phyloP scores from a whole-genome alignment of 2,329 filamentous ascomycete genomes.

The Neonectria faginata region DNA sequence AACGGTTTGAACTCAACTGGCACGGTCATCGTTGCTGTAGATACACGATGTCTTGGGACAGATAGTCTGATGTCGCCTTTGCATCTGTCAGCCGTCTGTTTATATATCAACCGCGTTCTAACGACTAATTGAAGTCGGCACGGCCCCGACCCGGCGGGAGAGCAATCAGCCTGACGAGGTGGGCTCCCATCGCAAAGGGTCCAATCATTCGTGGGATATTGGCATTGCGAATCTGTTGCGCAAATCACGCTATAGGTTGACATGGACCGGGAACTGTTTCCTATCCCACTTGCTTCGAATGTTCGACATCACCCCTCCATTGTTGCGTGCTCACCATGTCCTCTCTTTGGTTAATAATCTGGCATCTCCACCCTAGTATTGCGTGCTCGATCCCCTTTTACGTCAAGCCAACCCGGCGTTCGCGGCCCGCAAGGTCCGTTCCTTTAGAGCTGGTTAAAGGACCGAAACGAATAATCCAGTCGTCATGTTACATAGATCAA shows the following conservation, averaged over 20 bases:
- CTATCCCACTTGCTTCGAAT: not conserved
- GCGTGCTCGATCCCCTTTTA: not conserved
- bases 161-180: not conserved
- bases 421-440: not conserved
- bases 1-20: slow-evolving; percentile 18
- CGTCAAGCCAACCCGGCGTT: not conserved
- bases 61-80: not conserved
- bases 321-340: not conserved
- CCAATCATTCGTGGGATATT: not conserved
- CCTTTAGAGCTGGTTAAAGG: not conserved
- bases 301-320: not conserved
- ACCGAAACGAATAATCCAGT: not conserved
- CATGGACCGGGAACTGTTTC: not conserved
- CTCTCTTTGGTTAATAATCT: not conserved
- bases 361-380: not conserved
- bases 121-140: not conserved
- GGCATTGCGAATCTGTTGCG: not conserved
- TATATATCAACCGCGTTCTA: not conserved
- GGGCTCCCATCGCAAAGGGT: not conserved
- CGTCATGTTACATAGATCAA: not conserved
- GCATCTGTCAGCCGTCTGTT: not conserved
- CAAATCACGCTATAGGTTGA: not conserved
- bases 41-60: not conserved
- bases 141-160: not conserved
- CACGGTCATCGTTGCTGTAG: not conserved